These are phyloP conservation scores for Reticulascus tulasneorum DNA, from an alignment of 2,329 filamentous ascomycete genomes.

Conservation along the genomic window DNA sequence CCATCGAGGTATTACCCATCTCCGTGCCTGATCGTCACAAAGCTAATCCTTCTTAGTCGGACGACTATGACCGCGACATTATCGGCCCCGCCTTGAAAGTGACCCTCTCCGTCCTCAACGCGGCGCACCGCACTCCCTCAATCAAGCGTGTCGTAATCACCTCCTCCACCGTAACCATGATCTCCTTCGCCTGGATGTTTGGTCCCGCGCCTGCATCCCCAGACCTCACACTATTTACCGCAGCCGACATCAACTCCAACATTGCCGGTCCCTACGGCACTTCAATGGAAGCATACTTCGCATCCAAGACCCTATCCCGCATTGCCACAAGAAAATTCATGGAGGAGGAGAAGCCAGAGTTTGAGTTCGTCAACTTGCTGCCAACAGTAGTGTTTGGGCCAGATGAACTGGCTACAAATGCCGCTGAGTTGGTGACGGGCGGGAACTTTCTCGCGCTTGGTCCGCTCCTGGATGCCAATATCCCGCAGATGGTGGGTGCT, in stretches of 20 bases:
- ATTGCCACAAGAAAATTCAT: slow-evolving; percentile 28
- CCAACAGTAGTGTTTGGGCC: slow-evolving; percentile 31
- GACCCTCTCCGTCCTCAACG: slow-evolving; percentile 30
- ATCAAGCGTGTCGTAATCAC: slow-evolving; percentile 40
- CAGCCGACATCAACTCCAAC: too few relatives aligned
- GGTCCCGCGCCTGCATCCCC: too few relatives aligned
- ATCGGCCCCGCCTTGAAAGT: slow-evolving; percentile 30
- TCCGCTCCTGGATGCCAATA: slow-evolving; percentile 22
- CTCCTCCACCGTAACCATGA: slow-evolving; percentile 23
- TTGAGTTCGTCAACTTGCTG: slow-evolving; percentile 29
- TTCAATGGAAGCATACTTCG: slow-evolving; percentile 25
- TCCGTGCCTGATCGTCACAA: neutral
- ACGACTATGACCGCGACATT: slow-evolving; percentile 15
- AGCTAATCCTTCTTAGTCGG: neutral
- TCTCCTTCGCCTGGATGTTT: too few relatives aligned
- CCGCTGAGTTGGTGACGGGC: slow-evolving; percentile 22
- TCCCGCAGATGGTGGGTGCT: slow-evolving; percentile 17
- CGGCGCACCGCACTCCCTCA: slow-evolving; percentile 25
- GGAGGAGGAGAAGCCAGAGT: slow-evolving; percentile 24
- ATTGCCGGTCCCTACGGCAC: neutral
- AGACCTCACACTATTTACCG: too few relatives aligned
- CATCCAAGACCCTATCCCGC: slow-evolving; percentile 28
- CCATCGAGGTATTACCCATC: slow-evolving; percentile 1
- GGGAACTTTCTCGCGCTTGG: slow-evolving; percentile 19
- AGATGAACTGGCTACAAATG: slow-evolving; percentile 24